These are phyloP conservation scores for Liquidambar formosana DNA, from an alignment of 164 flowering plant genomes.

Conservation along the genomic window DNA sequence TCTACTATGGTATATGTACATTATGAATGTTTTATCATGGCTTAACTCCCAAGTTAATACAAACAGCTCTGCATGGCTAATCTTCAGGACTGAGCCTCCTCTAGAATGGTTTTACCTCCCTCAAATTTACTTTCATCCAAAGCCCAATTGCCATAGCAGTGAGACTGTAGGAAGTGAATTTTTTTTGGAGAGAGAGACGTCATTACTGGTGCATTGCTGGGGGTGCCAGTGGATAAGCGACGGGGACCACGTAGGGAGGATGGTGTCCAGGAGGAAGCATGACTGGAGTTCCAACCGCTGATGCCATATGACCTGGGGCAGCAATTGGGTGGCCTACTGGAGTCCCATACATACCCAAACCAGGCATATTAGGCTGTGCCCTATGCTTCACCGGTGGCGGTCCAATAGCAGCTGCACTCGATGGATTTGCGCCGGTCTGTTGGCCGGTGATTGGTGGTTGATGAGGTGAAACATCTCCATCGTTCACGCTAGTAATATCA, in stretches of 20 bases:
- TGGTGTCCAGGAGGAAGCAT: conserved; percentile 58
- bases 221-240: conserved; percentile 68
- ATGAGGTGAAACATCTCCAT: conserved; percentile 37
- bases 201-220: conserved; percentile 55
- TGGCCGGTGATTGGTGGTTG: conserved; percentile 65
- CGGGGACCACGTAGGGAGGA: conserved; percentile 54
- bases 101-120: too few relatives aligned
- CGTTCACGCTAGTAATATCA: conserved; percentile 72
- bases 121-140: too few relatives aligned
- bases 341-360: conserved; percentile 56
- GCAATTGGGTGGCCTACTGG: conserved; percentile 68
- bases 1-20: too few relatives aligned
- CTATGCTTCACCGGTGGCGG: conserved; percentile 37
- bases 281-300: conserved; percentile 80
- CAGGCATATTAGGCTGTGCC: conserved; percentile 32
- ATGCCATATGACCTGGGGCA: conserved; percentile 48
- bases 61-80: too few relatives aligned
- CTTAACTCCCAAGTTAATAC: too few relatives aligned
- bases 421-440: conserved; percentile 24
- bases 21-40: too few relatives aligned
- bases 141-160: too few relatives aligned
- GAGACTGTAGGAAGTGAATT: too few relatives aligned
- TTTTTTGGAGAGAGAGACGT: too few relatives aligned
- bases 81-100: too few relatives aligned
- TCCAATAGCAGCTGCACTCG: conserved; percentile 20